phyloP scores from a whole-genome alignment of 2,329 filamentous ascomycete genomes.

The Talaromyces sp. region DNA sequence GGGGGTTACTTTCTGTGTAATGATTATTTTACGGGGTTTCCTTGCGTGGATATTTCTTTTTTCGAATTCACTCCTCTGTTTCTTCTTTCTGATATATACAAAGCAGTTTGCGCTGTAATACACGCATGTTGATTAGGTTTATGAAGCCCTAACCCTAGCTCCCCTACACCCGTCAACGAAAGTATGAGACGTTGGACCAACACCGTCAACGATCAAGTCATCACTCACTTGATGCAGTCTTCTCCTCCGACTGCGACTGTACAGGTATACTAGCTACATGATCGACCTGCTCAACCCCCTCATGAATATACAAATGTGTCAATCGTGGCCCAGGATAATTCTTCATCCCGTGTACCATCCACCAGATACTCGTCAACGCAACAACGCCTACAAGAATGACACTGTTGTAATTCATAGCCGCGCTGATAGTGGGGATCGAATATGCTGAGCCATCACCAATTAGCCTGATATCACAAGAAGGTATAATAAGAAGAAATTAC shows the following conservation, averaged over 20 bases:
- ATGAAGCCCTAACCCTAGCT: not conserved
- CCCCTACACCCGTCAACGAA: not conserved
- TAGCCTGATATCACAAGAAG: not conserved
- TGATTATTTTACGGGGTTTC: not conserved
- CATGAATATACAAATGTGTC: slow-evolving; percentile 17
- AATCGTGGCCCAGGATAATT: slow-evolving; percentile 13
- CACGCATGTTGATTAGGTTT: not conserved
- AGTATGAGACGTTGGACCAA: not conserved
- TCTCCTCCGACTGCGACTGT: slow-evolving; percentile 2
- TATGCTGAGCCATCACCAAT: not conserved
- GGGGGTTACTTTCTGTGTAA: not conserved
- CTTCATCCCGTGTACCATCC: slow-evolving; percentile 25
- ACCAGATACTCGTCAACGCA: slow-evolving; percentile 42
- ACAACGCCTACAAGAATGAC: slow-evolving; percentile 46
- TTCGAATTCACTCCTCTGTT: not conserved
- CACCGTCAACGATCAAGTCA: not conserved
- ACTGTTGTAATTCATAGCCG: slow-evolving; percentile 53
- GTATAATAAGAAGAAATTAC: slow-evolving; percentile 12
- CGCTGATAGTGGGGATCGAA: slow-evolving; percentile 34
- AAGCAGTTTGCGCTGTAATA: not conserved
- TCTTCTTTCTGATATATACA: not conserved
- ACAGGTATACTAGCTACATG: not conserved
- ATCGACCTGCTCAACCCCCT: slow-evolving; percentile 1
- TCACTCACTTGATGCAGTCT: slow-evolving; percentile 1
- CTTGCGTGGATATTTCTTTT: not conserved